Conservation (phyloP, 1,139 yeast genomes). For the Yamadazyma mexicana region DNA sequence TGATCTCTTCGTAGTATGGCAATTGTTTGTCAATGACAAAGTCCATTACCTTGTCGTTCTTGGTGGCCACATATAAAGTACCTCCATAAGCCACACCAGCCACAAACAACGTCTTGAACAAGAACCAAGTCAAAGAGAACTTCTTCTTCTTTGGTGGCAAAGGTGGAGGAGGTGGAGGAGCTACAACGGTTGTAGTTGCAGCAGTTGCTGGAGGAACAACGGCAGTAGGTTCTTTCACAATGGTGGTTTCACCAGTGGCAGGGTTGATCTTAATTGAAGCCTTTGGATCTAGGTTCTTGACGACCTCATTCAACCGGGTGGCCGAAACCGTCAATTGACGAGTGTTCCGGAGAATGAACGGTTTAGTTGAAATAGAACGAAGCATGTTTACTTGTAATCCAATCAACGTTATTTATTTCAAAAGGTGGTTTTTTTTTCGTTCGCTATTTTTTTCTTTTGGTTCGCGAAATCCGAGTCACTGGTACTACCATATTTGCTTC, state of each 20-base stretch:
- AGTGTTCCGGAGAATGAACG: neutral
- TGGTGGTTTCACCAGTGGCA: constrained; percentile 2
- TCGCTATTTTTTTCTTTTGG: neutral
- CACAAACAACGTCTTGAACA: constrained; percentile 31
- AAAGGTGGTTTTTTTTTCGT: neutral
- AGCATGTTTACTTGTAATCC: constrained; percentile 7
- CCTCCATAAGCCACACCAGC: constrained; percentile 39
- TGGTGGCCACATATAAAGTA: constrained; percentile 43
- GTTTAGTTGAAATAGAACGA: constrained; percentile 2
- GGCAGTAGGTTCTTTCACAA: neutral
- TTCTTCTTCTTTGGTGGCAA: constrained; percentile 22
- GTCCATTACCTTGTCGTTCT: constrained; percentile 47
- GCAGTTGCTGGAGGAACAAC: neutral
- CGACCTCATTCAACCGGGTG: constrained; percentile 3
- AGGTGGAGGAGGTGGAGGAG: constrained; percentile 10
- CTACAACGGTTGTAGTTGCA: neutral
- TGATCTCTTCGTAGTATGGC: constrained; percentile 46
- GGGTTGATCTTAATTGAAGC: constrained; percentile 3
- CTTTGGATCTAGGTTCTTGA: neutral
- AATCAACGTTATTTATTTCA: constrained; percentile 8
- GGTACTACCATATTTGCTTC: too few species aligned
- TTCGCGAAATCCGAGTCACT: too few species aligned
- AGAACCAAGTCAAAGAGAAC: constrained; percentile 33
- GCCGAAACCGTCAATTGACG: constrained; percentile 3
- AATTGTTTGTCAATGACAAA: constrained; percentile 46